Percentiles rank a stretch among this genome's conserved stretches.
These are phyloP conservation scores for Gossypium turneri DNA, from an alignment of 345 rosid genomes.

Conservation along the genomic window DNA sequence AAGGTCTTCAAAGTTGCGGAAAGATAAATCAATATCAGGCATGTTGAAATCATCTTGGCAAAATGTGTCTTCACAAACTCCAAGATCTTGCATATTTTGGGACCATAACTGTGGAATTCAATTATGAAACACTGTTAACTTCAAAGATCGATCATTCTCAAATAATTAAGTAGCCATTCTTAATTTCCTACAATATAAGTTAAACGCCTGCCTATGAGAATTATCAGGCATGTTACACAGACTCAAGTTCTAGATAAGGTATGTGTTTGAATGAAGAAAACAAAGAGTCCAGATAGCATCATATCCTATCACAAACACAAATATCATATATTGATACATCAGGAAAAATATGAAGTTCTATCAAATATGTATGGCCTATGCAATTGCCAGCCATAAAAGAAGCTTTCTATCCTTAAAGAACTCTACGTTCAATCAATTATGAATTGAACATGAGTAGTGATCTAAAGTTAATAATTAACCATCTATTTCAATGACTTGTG, in stretches of 20 bases:
- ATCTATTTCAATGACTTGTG: constrained; percentile 11
- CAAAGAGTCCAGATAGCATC: neutral
- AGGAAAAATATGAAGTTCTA: neutral
- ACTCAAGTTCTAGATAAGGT: neutral
- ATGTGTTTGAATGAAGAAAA: neutral
- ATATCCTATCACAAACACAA: neutral
- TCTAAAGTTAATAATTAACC: constrained; percentile 1
- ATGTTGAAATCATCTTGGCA: constrained; percentile 53
- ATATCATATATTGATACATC: neutral
- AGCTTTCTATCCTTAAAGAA: neutral
- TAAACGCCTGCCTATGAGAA: neutral
- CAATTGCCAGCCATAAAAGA: neutral
- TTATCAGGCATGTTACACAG: neutral
- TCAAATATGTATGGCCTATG: neutral
- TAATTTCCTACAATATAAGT: neutral
- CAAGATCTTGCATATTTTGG: constrained; percentile 84
- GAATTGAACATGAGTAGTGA: constrained; percentile 4
- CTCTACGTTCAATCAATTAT: neutral
- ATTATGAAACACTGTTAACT: constrained; percentile 3
- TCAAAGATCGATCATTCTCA: neutral
- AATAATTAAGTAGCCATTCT: neutral
- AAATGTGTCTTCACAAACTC: constrained; percentile 66
- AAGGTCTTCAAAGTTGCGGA: constrained; percentile 69
- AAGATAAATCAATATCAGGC: constrained; percentile 77
- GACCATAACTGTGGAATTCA: constrained; percentile 56